Evolutionary conservation across 2,329 filamentous ascomycete species (phyloP), one percentile per base, ranked within the genome.

Genomic region (Penicillium sp.): DNA sequence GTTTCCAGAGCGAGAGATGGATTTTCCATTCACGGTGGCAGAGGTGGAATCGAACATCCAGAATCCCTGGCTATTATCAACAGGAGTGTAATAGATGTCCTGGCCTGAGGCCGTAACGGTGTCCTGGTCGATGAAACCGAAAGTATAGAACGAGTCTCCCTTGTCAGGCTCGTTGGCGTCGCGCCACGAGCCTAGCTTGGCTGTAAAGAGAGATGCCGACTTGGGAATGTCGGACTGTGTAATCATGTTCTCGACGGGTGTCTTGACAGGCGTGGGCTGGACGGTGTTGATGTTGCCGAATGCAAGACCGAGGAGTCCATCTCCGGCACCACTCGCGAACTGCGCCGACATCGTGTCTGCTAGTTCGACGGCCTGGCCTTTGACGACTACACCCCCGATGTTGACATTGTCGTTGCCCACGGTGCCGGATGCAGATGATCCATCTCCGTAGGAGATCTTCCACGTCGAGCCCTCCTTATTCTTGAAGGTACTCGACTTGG

Each of bases 231-330:
- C 75, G 0, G 70, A 47, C 57, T 82, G 74, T 50, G 61, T 69
- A 48, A 85, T 82, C 80, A 87, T 82, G 69, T 85, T 87, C 58
- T 84, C 81, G 10, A 87, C 77, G 0, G 82, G 82, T 0, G 84
- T 87, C 13, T 70, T 66, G 46, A 82, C 79, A 0, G 74, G 69
- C 4, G 68, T 70, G 0, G 80, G 73, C 42, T 70, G 63, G 42
- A 85, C 78, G 0, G 80, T 84, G 67, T 85, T 86, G 71, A 85
- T 82, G 35, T 63, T 73, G 42, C 79, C 73, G 52, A 77, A 87
- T 0, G 82, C 84, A 20, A 88, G 75, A 3, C 84, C 84, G 1
- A 87, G 72, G 2, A 87, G 74, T 20, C 85, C 84, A 53, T 86
- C 83, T 9, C 80, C 78, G 6, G 74, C 69, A 39, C 76, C 73